phyloP scores from a whole-genome alignment of 345 rosid species.

The Dimocarpus longan region DNA sequence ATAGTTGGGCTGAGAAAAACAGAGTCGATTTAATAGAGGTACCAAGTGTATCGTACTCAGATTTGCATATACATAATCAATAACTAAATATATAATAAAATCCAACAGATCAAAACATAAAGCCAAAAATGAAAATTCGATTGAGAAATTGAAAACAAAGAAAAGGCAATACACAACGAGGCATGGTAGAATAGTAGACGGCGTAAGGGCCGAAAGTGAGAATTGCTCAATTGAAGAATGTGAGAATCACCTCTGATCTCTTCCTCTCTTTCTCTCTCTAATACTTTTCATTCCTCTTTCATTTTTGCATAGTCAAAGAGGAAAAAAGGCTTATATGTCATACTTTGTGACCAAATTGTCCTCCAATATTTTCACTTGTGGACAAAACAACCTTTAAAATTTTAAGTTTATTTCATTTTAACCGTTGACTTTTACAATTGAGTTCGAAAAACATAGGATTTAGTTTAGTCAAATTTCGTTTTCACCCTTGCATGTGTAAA shows the following conservation, averaged over 20 bases:
- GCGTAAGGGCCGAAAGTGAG: constrained; percentile 98
- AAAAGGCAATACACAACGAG: constrained; percentile 47
- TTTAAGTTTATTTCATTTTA: too few species aligned
- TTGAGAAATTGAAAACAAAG: neutral
- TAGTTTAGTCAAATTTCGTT: too few species aligned
- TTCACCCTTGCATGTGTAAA: too few species aligned
- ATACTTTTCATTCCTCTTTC: too few species aligned
- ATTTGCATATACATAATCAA: constrained; percentile 46
- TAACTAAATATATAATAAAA: neutral
- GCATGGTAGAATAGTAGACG: constrained; percentile 98
- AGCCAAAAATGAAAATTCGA: neutral
- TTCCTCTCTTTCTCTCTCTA: too few species aligned
- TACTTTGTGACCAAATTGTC: too few species aligned
- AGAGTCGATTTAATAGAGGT: constrained; percentile 82
- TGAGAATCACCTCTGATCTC: constrained; percentile 59
- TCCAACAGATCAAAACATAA: neutral
- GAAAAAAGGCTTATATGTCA: too few species aligned
- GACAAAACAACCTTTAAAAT: too few species aligned
- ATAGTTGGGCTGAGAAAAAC: constrained; percentile 88
- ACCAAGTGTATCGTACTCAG: constrained; percentile 91
- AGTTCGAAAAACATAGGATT: too few species aligned
- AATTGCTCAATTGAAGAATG: constrained; percentile 98
- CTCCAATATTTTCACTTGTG: too few species aligned
- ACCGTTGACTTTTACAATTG: too few species aligned
- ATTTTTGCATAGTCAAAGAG: too few species aligned